Conservation (phyloP, 805 yeast species). For the Vanderwaltozyma verrucispora region DNA sequence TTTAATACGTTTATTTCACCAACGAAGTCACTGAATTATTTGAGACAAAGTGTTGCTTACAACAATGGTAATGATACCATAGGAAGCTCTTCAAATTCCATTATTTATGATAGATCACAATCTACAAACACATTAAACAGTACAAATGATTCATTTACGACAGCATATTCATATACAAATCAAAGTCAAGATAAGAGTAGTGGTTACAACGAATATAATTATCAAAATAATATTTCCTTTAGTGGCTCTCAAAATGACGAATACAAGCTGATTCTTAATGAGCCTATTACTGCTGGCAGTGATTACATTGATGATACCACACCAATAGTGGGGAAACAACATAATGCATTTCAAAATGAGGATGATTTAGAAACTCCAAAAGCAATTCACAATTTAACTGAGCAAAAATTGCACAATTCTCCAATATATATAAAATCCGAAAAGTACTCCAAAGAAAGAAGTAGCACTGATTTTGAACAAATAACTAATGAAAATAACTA, state of each 20-base stretch:
- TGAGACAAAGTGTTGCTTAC: neutral
- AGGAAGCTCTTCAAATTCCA: neutral
- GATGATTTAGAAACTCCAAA: neutral
- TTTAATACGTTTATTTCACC: constrained; percentile 6
- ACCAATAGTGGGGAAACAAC: neutral
- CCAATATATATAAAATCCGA: too few relatives aligned
- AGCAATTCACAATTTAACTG: too few relatives aligned
- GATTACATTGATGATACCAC: neutral
- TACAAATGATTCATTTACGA: constrained; percentile 4
- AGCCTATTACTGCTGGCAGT: neutral
- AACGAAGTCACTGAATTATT: constrained; percentile 6
- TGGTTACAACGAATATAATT: too few relatives aligned
- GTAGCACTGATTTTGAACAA: too few relatives aligned
- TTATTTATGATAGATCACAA: neutral
- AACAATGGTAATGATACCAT: neutral
- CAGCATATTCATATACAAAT: constrained; percentile 3
- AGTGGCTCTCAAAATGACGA: too few relatives aligned
- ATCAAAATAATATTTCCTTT: too few relatives aligned
- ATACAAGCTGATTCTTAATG: neutral
- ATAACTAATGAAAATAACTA: neutral
- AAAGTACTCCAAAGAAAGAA: too few relatives aligned
- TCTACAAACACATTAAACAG: constrained; percentile 1
- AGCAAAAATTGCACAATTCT: too few relatives aligned
- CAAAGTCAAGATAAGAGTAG: too few relatives aligned
- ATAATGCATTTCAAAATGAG: too few relatives aligned